Base-by-base conservation (phyloP, 192 early-diverging fungal species). In the Hyaloraphidium curvatum region DNA sequence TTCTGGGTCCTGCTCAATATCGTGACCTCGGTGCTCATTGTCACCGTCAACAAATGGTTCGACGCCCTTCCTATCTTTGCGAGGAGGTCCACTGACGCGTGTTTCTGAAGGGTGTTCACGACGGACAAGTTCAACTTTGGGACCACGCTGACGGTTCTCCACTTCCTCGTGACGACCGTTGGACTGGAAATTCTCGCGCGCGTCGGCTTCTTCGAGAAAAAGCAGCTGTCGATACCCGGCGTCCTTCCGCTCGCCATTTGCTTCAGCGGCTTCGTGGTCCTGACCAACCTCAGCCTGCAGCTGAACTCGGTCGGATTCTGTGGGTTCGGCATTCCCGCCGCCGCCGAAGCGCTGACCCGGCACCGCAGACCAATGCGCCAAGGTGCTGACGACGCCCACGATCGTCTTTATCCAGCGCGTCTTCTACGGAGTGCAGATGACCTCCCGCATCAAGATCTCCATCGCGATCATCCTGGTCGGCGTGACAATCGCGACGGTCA, bases 211-310 rank as follows among this genome's bases (percentile, higher is more conserved):
- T 55, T 43, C 22, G 23, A 51, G 26, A 35, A 39, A 5, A 55
- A 55, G 30, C 39, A 22, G 39, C 19, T 55, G 23, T n/a, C 55
- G 31, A 5, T 27, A 3, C n/a, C 40, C 23, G 2, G 33, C 19
- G 26, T 55, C 11, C 3, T 50, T 29, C 22, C 21, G 25, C 37
- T 55, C 7, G 23, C 9, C 3, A 2, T 14, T 1, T 3, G 2
- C 2, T 55, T 55, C 39, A 48, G 40, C 3, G 55, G 40, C 35
- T 55, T 55, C 21, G 55, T 55, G 19, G 55, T 55, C 28, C 28
- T 55, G 39, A 55, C 55, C 17, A 55, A 55, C 55, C 40, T 55
- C 22, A 55, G 55, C 28, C 39, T 55, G 55, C 55, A 55, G 55
- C 25, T 48, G 23, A 55, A 55, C 39, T 50, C 55, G 23, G 40